Evolutionary conservation across 352 stramenopile species (phyloP).

Genomic region (Phytophthora multivora): DNA sequence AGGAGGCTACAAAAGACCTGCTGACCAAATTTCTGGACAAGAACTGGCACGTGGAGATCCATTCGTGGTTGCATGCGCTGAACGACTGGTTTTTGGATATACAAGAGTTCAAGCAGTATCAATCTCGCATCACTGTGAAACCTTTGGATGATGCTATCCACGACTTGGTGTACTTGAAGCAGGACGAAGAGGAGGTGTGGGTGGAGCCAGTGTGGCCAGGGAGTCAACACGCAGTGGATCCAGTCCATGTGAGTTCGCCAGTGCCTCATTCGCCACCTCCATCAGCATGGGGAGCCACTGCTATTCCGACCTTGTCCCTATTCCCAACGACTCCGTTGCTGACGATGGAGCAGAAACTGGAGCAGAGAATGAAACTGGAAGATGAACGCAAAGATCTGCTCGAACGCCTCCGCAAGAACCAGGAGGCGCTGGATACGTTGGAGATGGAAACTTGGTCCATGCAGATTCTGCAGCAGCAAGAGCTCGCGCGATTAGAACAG

Average conservation of each 20-base stretch:
- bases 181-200: conserved; percentile 30
- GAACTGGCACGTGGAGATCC: conserved; percentile 44
- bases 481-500: conserved; percentile 15
- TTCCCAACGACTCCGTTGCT: conserved; percentile 22
- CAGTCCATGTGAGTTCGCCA: not conserved
- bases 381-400: conserved; percentile 31
- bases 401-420: conserved; percentile 26
- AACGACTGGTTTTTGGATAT: conserved; percentile 40
- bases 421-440: conserved; percentile 28
- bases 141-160: conserved; percentile 38
- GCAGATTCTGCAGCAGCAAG: conserved; percentile 28
- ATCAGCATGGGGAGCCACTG: conserved; percentile 17
- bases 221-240: conserved; percentile 11
- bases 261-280: conserved; percentile 6
- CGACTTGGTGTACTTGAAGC: conserved; percentile 30
- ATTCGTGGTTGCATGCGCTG: conserved; percentile 44
- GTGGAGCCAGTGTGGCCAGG: conserved; percentile 19
- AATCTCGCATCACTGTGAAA: conserved; percentile 22
- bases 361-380: conserved; percentile 27
- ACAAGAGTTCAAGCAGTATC: conserved; percentile 26
- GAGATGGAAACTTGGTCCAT: conserved; percentile 31
- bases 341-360: conserved; percentile 27
- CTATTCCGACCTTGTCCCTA: conserved; percentile 13
- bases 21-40: conserved; percentile 38
- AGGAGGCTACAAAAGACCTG: conserved; percentile 38